phyloP scores from a whole-genome alignment of 2,329 filamentous ascomycete genomes.

The Emericellopsis atlantica region DNA sequence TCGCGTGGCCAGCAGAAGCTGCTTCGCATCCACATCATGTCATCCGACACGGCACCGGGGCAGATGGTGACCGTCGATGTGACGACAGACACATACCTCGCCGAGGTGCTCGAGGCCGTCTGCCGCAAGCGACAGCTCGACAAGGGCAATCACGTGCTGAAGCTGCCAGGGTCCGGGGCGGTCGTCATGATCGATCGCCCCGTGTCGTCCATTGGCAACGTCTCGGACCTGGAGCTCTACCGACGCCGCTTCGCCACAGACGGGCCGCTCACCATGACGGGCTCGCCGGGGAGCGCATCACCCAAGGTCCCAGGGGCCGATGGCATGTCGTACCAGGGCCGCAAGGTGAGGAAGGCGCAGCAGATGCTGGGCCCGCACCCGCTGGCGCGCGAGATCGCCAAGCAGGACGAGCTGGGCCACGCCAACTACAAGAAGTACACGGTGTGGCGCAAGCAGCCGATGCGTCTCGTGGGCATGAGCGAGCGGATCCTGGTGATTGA shows the following conservation, averaged over 20 bases:
- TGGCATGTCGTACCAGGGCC: constrained; percentile 6
- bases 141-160: constrained; percentile 67
- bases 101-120: constrained; percentile 66
- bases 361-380: constrained; percentile 49
- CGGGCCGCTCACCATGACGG: constrained; percentile 53
- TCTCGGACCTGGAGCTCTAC: constrained; percentile 63
- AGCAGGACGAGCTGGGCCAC: constrained; percentile 44
- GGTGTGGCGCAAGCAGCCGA: constrained; percentile 71
- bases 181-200: constrained; percentile 67
- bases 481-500: constrained; percentile 70
- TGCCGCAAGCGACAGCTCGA: constrained; percentile 69
- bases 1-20: constrained; percentile 55
- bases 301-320: constrained; percentile 36
- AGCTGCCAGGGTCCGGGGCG: constrained; percentile 60
- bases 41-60: constrained; percentile 57
- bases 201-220: constrained; percentile 65
- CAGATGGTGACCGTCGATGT: constrained; percentile 63
- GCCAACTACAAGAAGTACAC: constrained; percentile 63
- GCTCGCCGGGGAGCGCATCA: constrained; percentile 57
- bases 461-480: constrained; percentile 65
- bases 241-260: constrained; percentile 66
- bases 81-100: constrained; percentile 72
- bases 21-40: constrained; percentile 58
- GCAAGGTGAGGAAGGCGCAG: constrained; percentile 39
- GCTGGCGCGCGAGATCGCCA: constrained; percentile 49